Conservation (phyloP, 371 early-diverging fungal genomes). For the Mycotypha africana region DNA sequence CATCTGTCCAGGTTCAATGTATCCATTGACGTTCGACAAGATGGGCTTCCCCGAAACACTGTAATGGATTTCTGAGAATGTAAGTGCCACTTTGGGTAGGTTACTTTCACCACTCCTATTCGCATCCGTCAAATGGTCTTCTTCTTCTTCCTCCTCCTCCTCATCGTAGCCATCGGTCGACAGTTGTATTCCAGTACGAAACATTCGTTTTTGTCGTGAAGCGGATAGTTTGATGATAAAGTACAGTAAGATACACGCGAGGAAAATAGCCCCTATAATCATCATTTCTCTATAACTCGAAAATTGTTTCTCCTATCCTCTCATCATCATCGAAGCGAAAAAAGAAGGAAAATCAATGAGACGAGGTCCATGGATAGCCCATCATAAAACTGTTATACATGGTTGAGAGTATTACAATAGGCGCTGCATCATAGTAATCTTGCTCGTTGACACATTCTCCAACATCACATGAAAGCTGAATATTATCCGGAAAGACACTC, state of each 20-base stretch:
- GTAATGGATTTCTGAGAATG: conserved; percentile 50
- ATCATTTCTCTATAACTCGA: conserved; percentile 33
- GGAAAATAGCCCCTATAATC: conserved; percentile 23
- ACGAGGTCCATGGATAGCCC: no score
- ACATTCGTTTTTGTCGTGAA: conserved; percentile 30
- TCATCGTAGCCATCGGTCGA: no score
- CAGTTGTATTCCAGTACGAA: conserved; percentile 29
- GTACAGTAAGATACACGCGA: conserved; percentile 26
- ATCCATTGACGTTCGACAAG: conserved; percentile 52
- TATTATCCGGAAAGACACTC: conserved; percentile 52
- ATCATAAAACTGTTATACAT: no score
- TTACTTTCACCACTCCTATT: no score
- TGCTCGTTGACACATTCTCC: conserved; percentile 58
- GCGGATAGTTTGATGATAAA: conserved; percentile 23
- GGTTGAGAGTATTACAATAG: no score
- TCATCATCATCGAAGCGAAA: no score
- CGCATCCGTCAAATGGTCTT: conserved; percentile 2
- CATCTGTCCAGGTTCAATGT: conserved; percentile 65
- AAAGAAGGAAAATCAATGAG: no score
- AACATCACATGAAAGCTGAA: conserved; percentile 45
- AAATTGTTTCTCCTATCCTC: conserved; percentile 31
- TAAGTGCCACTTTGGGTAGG: conserved; percentile 15
- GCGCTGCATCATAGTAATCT: conserved; percentile 33
- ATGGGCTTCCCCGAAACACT: conserved; percentile 57
- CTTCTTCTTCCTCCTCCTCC: conserved; percentile 15